phyloP scores from a whole-genome alignment of 768 basidiomycete species.

The Russula virescens region DNA sequence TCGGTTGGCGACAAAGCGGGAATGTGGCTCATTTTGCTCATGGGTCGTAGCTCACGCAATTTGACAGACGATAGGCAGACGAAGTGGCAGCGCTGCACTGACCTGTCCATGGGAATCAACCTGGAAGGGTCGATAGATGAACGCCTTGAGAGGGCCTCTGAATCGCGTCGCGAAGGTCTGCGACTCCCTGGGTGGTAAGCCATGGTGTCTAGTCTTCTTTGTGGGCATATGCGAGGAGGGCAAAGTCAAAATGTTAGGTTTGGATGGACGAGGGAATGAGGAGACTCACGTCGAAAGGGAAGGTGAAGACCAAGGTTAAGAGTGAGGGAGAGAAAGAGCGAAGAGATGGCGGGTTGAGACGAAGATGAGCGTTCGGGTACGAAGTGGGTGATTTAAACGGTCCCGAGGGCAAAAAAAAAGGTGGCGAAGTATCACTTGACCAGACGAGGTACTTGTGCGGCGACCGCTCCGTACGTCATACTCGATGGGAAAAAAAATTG shows the following conservation, averaged over 20 bases:
- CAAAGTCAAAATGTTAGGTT: background rate
- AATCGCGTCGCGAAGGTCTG: constrained; percentile 39
- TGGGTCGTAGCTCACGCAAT: no score
- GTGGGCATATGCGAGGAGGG: background rate
- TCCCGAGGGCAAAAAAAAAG: no score
- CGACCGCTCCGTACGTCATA: background rate
- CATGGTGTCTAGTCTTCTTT: constrained; percentile 30
- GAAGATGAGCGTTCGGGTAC: background rate
- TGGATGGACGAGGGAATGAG: constrained; percentile 3
- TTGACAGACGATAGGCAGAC: background rate
- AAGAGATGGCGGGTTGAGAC: background rate
- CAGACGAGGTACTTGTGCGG: no score
- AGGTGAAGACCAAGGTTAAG: background rate
- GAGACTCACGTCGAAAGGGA: constrained; percentile 17
- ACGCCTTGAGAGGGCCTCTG: constrained; percentile 53
- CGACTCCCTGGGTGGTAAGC: constrained; percentile 34
- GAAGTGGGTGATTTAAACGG: no score
- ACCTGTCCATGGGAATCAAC: constrained; percentile 80
- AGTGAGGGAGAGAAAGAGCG: background rate
- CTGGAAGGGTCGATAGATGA: constrained; percentile 73
- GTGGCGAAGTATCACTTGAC: background rate
- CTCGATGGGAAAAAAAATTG: background rate
- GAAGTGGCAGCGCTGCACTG: background rate
- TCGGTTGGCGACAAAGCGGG: background rate
- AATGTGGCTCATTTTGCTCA: background rate